Evolutionary conservation across 2,329 filamentous ascomycete genomes (phyloP).

Genomic region (Stagonosporopsis tanaceti): DNA sequence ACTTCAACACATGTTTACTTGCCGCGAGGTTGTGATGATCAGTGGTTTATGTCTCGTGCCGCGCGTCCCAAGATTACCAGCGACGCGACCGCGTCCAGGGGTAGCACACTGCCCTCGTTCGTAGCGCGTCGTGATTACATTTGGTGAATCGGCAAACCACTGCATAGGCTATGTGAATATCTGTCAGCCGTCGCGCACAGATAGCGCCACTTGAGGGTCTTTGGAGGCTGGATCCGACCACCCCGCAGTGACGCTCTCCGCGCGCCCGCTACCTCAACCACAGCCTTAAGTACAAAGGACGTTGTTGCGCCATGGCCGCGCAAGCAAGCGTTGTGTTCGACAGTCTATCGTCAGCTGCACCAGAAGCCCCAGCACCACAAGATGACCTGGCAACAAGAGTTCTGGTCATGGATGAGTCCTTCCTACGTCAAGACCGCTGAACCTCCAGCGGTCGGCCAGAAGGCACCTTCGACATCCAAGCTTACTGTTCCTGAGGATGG

Average conservation of each 20-base stretch:
- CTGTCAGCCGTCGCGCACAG: constrained; percentile 7
- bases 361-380: neutral
- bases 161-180: constrained; percentile 18
- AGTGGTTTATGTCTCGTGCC: neutral
- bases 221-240: constrained; percentile 10
- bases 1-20: constrained; percentile 24
- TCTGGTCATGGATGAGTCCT: constrained; percentile 54
- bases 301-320: neutral
- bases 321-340: neutral
- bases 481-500: constrained; percentile 61
- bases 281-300: constrained; percentile 10
- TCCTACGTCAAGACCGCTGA: constrained; percentile 44
- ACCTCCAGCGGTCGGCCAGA: constrained; percentile 61
- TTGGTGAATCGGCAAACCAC: constrained; percentile 2
- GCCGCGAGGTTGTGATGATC: constrained; percentile 12
- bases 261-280: constrained; percentile 9
- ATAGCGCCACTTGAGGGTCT: constrained; percentile 7
- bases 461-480: constrained; percentile 63
- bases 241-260: constrained; percentile 20
- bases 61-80: neutral
- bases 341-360: neutral
- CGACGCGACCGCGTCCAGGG: neutral
- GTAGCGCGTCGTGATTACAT: neutral
- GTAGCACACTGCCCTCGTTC: neutral
- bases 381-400: constrained; percentile 53